Base-by-base conservation (phyloP, 306 rosid genomes). In the Aeschynomene evenia region DNA sequence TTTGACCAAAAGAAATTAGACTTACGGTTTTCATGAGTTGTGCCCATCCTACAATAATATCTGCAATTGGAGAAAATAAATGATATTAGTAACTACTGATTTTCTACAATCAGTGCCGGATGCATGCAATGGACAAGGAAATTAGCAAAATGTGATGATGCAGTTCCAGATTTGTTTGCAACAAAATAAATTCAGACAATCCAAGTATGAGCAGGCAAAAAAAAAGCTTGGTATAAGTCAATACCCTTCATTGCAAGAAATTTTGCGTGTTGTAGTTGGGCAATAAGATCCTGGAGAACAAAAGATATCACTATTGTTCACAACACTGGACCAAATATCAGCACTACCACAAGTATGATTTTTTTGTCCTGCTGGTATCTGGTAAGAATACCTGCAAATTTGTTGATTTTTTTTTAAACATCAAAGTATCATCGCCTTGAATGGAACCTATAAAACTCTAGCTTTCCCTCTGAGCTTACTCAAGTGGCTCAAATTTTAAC, bases 281-380 rank as follows among this genome's bases (percentile, higher is more conserved):
- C 97, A 88, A 71, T 83, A 85, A 23, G 90, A 88, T 71, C 97
- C 97, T 26, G 89, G 83, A 71, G 89, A 81, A 85, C 97, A 91
- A 71, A 91, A 91, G 75, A 91, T 61, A 16, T 86, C 87, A 74
- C 83, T 83, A 72, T 83, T 91, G 77, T 75, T 76, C 33, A 48
- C 67, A 46, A 80, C 81, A 34, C 80, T 85, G 22, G 83, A 54
- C 97, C 97, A 91, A 60, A 80, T 70, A 76, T 88, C 92, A 75
- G 92, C 97, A 66, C 91, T 76, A 11, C 97, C 97, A 80, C 97
- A 88, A 16, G 76, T 64, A 80, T 91, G 97, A 70, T 91, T 76
- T 61, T 76, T 50, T 18, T 74, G 54, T 70, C 95, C 95, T n/a
- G 85, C 75, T 34, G 97, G 97, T 54, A 80, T 65, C 55, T 83